Evolutionary conservation across 2,329 filamentous ascomycete genomes (phyloP).

Genomic region (Pyricularia sp.): DNA sequence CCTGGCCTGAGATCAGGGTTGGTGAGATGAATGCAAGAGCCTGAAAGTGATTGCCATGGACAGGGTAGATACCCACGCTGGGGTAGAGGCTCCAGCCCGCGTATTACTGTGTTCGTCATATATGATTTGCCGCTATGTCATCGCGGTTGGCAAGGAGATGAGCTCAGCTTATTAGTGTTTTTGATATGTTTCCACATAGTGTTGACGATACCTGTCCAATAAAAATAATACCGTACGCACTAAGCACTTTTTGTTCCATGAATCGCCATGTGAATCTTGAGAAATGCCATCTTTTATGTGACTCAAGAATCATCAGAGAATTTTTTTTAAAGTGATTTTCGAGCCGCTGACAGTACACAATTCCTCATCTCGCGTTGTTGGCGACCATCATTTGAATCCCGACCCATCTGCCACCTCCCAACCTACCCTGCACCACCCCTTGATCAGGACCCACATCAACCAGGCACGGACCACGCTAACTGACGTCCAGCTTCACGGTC

Average conservation of each 20-base stretch:
- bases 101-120: not conserved
- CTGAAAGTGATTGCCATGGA: not conserved
- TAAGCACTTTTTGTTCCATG: not conserved
- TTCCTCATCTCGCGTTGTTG: too few species aligned
- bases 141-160: not conserved
- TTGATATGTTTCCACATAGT: not conserved
- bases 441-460: not conserved
- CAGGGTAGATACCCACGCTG: not conserved
- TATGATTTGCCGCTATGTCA: not conserved
- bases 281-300: not conserved
- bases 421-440: not conserved
- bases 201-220: not conserved
- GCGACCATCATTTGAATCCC: too few species aligned
- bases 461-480: constrained; percentile 1
- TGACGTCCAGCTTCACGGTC: not conserved
- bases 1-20: not conserved
- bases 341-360: too few species aligned
- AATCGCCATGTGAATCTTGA: not conserved
- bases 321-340: too few species aligned
- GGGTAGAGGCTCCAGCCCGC: not conserved
- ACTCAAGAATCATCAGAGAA: too few species aligned
- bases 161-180: not conserved
- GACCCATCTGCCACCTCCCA: too few species aligned
- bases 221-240: not conserved
- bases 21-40: not conserved